Base-by-base conservation (phyloP, 1,284 basidiomycete species). In the Ceratobasidium sp. region DNA sequence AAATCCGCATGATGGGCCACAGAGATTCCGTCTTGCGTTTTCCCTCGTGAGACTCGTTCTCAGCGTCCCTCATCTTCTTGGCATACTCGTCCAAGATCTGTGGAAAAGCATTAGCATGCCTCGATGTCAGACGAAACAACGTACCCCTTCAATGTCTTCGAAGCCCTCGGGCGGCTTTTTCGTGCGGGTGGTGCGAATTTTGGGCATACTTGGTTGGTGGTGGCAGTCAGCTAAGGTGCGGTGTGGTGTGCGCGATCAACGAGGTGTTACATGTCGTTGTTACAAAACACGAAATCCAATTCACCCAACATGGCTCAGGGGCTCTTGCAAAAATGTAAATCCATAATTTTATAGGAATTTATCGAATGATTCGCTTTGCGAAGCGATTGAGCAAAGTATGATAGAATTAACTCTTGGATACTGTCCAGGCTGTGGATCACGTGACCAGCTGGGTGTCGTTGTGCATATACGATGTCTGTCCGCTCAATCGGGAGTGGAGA, bases 1-100 rank as follows among this genome's bases (percentile, higher is more conserved):
- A 92, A 80, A 99, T 95, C 56, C 95, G 90, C 94, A 99, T 98
- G 77, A 99, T 98, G 56, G 96, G 95, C 97, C 97, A 99, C n/a
- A 98, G 83, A 1, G 92, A 92, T 83, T 99, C 97, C 36, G 92
- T 89, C 83, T 95, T 97, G 79, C 97, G 91, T 82, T 99, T 99
- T 74, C 96, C 96, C 80, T 99, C 97, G 78, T 98, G 95, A 8
- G 90, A 89, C 82, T 98, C 96, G 78, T 95, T 97, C 85, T 99
- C 97, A 11, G 95, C 96, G 80, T 96, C 94, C 75, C 95, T 86
- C 95, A 96, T 96, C 84, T 95, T 96, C 85, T 94, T 94, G 58
- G 93, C 92, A 79, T 96, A 96, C 82, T 96, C 94, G 78, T 96
- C 94, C 76, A 96, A 88, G 75, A 96, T 89, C 90, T 95, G 80